A percentile compares a stretch with the other conserved stretches of the same genome.
These are phyloP conservation scores for Aurinia saxatilis DNA, from an alignment of 345 rosid genomes.

Conservation along the genomic window DNA sequence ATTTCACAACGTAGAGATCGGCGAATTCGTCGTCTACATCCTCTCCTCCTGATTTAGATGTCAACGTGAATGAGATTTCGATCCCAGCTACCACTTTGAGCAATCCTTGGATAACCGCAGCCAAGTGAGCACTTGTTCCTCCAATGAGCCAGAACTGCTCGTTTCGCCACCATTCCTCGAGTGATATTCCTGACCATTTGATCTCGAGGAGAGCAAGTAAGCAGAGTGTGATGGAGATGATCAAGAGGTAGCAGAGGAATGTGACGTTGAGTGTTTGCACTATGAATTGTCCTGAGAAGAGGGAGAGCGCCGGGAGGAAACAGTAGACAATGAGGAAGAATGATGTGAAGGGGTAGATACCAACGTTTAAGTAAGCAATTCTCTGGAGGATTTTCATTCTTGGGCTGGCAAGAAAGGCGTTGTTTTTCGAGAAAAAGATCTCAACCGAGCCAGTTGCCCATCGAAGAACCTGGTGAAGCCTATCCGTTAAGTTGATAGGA, in stretches of 20 bases:
- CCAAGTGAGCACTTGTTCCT: constrained; percentile 95
- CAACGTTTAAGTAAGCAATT: constrained; percentile 85
- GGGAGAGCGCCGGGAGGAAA: constrained; percentile 96
- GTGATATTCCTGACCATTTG: constrained; percentile 94
- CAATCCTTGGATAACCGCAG: constrained; percentile 89
- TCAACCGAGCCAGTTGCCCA: constrained; percentile 99
- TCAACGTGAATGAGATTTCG: constrained; percentile 93
- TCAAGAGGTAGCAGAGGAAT: constrained; percentile 69
- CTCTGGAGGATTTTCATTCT: constrained; percentile 90
- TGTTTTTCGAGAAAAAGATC: constrained; percentile 93
- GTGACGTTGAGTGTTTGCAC: constrained; percentile 78
- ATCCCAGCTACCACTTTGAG: constrained; percentile 90
- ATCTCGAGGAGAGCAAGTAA: constrained; percentile 85
- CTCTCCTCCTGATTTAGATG: constrained; percentile 88
- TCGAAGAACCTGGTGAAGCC: constrained; percentile 93
- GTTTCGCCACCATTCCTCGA: constrained; percentile 98
- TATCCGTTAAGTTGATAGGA: constrained; percentile 90
- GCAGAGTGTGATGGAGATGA: constrained; percentile 65
- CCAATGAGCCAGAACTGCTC: constrained; percentile 98
- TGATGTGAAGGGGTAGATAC: constrained; percentile 94
- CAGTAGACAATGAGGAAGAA: constrained; percentile 94
- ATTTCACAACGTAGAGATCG: constrained; percentile 74
- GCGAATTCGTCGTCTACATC: constrained; percentile 90
- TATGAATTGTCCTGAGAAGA: constrained; percentile 95
- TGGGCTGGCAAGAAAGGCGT: constrained; percentile 77